phyloP scores from a whole-genome alignment of 345 rosid species.

The Brassica nigra region DNA sequence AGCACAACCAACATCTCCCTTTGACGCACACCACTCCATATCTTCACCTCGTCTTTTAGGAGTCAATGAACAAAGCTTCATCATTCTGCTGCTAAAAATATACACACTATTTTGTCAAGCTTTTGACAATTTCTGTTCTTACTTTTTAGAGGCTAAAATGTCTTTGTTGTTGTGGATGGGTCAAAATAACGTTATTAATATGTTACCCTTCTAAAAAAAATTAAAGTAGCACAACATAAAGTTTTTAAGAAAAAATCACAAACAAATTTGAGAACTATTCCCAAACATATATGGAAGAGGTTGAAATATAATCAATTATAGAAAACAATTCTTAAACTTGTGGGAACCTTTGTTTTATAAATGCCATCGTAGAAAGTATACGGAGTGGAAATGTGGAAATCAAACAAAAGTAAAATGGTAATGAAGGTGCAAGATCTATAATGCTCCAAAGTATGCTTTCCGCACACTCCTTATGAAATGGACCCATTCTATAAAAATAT shows the following conservation, averaged over 20 bases:
- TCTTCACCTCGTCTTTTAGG: not conserved
- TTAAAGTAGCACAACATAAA: not conserved
- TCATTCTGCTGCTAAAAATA: not conserved
- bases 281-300: not conserved
- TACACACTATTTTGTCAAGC: not conserved
- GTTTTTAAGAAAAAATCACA: not conserved
- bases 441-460: constrained; percentile 39
- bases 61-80: not conserved
- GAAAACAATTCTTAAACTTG: not conserved
- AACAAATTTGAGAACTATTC: not conserved
- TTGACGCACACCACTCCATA: not conserved
- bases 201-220: not conserved
- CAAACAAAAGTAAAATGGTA: constrained; percentile 22
- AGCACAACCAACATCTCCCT: not conserved
- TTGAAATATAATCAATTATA: not conserved
- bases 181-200: not conserved
- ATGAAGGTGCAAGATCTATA: constrained; percentile 36
- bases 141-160: not conserved
- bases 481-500: constrained; percentile 27
- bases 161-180: not conserved
- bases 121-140: not conserved
- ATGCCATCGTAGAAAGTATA: not conserved
- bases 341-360: not conserved
- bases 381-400: too few relatives aligned
- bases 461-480: constrained; percentile 32